Base-by-base conservation (phyloP, 2,329 filamentous ascomycete species). In the Cadophora sp. region DNA sequence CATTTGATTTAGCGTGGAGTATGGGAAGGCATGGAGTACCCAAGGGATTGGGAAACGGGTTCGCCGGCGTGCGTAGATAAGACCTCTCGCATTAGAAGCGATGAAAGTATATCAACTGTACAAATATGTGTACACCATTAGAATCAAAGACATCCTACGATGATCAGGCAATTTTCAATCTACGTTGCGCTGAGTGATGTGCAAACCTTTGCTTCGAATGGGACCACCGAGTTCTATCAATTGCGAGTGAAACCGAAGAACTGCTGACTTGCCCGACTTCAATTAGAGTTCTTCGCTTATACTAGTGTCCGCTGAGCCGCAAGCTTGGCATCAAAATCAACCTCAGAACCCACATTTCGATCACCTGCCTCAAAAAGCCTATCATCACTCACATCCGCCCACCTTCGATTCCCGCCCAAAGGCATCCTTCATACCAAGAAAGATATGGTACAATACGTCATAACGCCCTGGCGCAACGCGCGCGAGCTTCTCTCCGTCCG, bases 391-490 rank as follows among this genome's bases (percentile, higher is more conserved):
- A 48, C 11, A 48, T 6, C 11, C 8, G 11, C 43, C 43, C 7
- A 9, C 43, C 19, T 22, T 48, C n/a, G 8, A 9, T 22, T 22
- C 12, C 19, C 14, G 16, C 16, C 58, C 14, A 12, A 22, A 24
- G 40, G 40, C 22, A 2, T 48, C 22, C 24, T 3, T 37, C n/a
- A 48, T 24, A 12, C n/a, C n/a, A 8, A 27, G 1, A 9, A 1
- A 40, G 66, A 24, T 12, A 92, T 91, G 89, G 87, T 91, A 31
- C 87, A 89, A 76, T 92, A 92, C 80, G 84, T 90, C 70, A 88
- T 91, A 75, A 93, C 91, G 65, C 91, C 91, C 40, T 94, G 91
- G 91, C 89, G 90, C 72, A 81, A 87, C 78, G 85, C 84, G 65
- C 77, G 80, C 67, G 91, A 93, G 77, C 86, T 94, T 69, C 84